Evolutionary conservation across 352 stramenopile genomes (phyloP).

Genomic region (Phytophthora multivora): DNA sequence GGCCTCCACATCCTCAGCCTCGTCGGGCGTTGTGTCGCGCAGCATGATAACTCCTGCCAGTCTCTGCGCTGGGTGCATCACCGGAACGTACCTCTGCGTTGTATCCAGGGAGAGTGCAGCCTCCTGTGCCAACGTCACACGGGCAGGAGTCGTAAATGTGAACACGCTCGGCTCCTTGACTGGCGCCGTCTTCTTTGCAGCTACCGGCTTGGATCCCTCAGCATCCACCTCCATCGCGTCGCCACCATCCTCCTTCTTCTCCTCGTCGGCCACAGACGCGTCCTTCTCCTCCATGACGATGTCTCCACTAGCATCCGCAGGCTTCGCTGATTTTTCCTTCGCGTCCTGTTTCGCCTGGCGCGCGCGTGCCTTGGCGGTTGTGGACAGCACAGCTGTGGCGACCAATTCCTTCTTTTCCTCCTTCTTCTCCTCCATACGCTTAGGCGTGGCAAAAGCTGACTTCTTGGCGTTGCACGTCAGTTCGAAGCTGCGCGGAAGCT

Average conservation of each 20-base stretch:
- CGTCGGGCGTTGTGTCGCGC: slow-evolving; percentile 92
- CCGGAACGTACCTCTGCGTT: slow-evolving; percentile 92
- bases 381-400: slow-evolving; percentile 97
- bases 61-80: slow-evolving; percentile 70
- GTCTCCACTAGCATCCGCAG: slow-evolving; percentile 52
- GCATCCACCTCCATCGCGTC: slow-evolving; percentile 82
- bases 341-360: slow-evolving; percentile 92
- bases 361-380: slow-evolving; percentile 96
- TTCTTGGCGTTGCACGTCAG: slow-evolving; percentile 95
- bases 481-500: slow-evolving; percentile 96
- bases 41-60: slow-evolving; percentile 95
- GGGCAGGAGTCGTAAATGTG: slow-evolving; percentile 92
- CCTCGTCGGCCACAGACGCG: slow-evolving; percentile 38
- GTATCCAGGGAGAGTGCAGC: slow-evolving; percentile 90
- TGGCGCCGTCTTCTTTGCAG: slow-evolving; percentile 55
- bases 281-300: slow-evolving; percentile 63
- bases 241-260: slow-evolving; percentile 45
- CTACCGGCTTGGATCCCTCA: slow-evolving; percentile 50
- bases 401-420: slow-evolving; percentile 99
- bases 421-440: slow-evolving; percentile 98
- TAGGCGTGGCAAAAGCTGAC: slow-evolving; percentile 97
- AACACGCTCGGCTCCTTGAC: slow-evolving; percentile 94
- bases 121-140: slow-evolving; percentile 94
- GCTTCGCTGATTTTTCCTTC: slow-evolving; percentile 73
- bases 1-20: slow-evolving; percentile 94